phyloP scores from a whole-genome alignment of 2,329 filamentous ascomycete species.

The Botrytis fragariae region DNA sequence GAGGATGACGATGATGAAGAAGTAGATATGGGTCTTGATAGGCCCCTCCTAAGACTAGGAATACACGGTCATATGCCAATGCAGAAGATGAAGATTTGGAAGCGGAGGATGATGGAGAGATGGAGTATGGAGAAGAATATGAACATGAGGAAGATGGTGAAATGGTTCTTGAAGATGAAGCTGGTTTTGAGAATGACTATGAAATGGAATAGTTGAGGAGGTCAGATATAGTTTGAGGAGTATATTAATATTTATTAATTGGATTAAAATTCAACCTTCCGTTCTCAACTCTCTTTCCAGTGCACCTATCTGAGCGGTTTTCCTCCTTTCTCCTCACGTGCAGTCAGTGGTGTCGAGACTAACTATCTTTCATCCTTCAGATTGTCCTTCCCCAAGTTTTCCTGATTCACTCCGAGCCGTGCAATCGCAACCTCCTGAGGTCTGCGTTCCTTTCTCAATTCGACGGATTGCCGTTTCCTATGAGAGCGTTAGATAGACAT shows the following conservation, averaged over 20 bases:
- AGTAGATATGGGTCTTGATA: neutral
- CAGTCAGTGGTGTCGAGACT: neutral
- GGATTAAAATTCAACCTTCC: accelerated
- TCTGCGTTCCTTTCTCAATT: neutral
- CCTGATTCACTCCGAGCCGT: neutral
- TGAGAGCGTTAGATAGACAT: neutral
- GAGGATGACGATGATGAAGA: neutral
- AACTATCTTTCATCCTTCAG: neutral
- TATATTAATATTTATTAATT: neutral
- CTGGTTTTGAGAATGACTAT: neutral
- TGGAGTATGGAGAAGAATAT: slow-evolving; percentile 7
- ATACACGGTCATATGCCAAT: slow-evolving; percentile 5
- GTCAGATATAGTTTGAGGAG: neutral
- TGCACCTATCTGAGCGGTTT: neutral
- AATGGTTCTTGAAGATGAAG: slow-evolving; percentile 26
- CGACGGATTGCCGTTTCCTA: neutral
- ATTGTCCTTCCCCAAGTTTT: accelerated
- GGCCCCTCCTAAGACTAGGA: neutral
- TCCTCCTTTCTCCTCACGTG: neutral
- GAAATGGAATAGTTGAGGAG: neutral
- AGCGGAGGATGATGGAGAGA: slow-evolving; percentile 1
- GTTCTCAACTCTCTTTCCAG: slow-evolving; percentile 53
- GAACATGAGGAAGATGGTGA: slow-evolving; percentile 4
- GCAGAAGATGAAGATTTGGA: slow-evolving; percentile 14
- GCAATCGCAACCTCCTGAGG: neutral